Percentiles rank a stretch among this genome's conserved stretches.
These are phyloP conservation scores for Fusarium sp. DNA, from an alignment of 2,329 filamentous ascomycete species.

Conservation along the genomic window DNA sequence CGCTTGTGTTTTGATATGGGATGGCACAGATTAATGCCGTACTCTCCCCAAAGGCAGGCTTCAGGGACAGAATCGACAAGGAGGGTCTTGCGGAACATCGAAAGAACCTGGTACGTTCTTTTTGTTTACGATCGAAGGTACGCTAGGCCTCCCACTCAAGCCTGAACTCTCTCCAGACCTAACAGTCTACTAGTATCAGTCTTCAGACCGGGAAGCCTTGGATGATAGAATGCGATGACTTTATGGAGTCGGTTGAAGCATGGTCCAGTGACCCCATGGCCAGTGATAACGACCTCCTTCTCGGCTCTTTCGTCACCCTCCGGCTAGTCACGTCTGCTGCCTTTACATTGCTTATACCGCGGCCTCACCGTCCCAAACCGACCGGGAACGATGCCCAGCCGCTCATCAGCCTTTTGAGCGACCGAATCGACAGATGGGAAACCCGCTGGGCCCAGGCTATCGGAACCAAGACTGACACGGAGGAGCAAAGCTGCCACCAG, in stretches of 20 bases:
- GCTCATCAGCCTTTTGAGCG: constrained; percentile 38
- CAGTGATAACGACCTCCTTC: constrained; percentile 48
- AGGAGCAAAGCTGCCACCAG: constrained; percentile 44
- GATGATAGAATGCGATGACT: constrained; percentile 54
- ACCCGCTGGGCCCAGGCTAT: constrained; percentile 27
- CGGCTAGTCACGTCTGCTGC: constrained; percentile 52
- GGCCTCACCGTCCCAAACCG: not conserved
- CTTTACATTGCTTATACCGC: constrained; percentile 29
- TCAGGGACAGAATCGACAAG: constrained; percentile 23
- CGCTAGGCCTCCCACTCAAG: not conserved
- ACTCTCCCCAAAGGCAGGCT: not conserved
- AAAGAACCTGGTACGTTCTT: constrained; percentile 53
- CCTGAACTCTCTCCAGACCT: not conserved
- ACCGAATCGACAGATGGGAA: constrained; percentile 42
- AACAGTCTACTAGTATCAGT: constrained; percentile 47
- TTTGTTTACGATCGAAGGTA: constrained; percentile 56
- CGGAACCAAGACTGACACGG: not conserved
- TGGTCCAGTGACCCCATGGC: constrained; percentile 51
- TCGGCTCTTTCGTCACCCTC: constrained; percentile 52
- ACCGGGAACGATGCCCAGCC: constrained; percentile 38
- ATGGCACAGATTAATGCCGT: constrained; percentile 47
- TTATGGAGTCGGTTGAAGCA: constrained; percentile 51
- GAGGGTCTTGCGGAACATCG: constrained; percentile 49
- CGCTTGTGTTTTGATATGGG: constrained; percentile 55
- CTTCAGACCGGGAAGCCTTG: constrained; percentile 56